Conservation (phyloP, 2,329 filamentous ascomycete species). For the Thielaviopsis euricoi region DNA sequence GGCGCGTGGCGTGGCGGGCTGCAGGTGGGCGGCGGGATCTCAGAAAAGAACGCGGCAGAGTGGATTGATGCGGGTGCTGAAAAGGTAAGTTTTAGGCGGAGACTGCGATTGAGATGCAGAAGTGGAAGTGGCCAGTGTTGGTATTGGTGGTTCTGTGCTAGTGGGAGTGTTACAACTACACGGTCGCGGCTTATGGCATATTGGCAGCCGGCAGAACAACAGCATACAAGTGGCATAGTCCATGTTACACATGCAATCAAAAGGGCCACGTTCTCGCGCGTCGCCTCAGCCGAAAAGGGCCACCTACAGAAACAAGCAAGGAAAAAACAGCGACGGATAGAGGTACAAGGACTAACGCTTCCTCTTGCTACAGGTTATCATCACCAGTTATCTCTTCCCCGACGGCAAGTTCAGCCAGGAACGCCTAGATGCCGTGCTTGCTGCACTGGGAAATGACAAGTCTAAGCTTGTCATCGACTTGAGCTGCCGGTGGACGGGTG, state of each 20-base stretch:
- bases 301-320: too few species aligned
- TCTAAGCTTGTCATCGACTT: conserved; percentile 84
- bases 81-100: conserved; percentile 43
- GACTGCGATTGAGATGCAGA: too few species aligned
- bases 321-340: neutral
- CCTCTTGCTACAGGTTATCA: conserved; percentile 56
- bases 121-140: too few species aligned
- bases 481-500: conserved; percentile 63
- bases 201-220: too few species aligned
- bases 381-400: conserved; percentile 91
- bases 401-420: conserved; percentile 63
- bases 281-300: too few species aligned
- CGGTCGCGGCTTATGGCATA: too few species aligned
- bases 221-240: too few species aligned
- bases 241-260: too few species aligned
- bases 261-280: too few species aligned
- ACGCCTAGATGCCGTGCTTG: conserved; percentile 57
- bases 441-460: conserved; percentile 55
- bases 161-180: too few species aligned
- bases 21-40: conserved; percentile 91
- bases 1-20: conserved; percentile 61
- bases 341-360: neutral
- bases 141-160: too few species aligned
- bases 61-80: conserved; percentile 84
- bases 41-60: conserved; percentile 60